Percentiles rank a stretch among this genome's conserved stretches.
phyloP scores from a whole-genome alignment of 345 rosid genomes.

The Streptanthus diversifolius region DNA sequence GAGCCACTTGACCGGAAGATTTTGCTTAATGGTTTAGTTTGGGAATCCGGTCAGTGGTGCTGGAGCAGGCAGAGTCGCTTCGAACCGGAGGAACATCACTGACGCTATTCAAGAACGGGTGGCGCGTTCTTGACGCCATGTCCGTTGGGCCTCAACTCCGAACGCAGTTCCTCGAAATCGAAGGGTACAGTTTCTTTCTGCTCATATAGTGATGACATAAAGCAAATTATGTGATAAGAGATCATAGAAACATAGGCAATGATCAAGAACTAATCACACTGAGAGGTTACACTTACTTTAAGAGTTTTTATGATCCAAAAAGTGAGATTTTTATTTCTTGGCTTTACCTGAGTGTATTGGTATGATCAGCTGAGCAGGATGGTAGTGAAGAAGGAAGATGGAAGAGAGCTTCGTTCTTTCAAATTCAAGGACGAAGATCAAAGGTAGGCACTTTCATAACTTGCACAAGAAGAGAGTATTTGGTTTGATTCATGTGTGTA shows the following conservation, averaged over 20 bases:
- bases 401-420: conserved; percentile 81
- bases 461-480: background rate
- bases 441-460: conserved; percentile 39
- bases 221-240: background rate
- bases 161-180: conserved; percentile 67
- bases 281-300: background rate
- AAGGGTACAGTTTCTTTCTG: conserved; percentile 54
- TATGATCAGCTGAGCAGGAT: conserved; percentile 89
- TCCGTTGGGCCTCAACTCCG: conserved; percentile 78
- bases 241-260: background rate
- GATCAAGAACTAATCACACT: background rate
- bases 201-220: background rate
- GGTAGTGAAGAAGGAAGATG: conserved; percentile 73
- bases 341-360: conserved; percentile 43
- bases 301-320: background rate
- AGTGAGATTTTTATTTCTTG: background rate
- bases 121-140: conserved; percentile 85
- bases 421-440: conserved; percentile 82
- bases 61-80: conserved; percentile 88
- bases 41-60: conserved; percentile 69
- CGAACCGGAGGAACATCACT: conserved; percentile 85
- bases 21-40: conserved; percentile 43
- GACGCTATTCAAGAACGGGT: conserved; percentile 92
- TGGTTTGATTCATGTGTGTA: background rate
- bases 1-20: background rate